Evolutionary conservation across 31 red algal genomes (phyloP).

Genomic region (Asparagopsis taxiformis): DNA sequence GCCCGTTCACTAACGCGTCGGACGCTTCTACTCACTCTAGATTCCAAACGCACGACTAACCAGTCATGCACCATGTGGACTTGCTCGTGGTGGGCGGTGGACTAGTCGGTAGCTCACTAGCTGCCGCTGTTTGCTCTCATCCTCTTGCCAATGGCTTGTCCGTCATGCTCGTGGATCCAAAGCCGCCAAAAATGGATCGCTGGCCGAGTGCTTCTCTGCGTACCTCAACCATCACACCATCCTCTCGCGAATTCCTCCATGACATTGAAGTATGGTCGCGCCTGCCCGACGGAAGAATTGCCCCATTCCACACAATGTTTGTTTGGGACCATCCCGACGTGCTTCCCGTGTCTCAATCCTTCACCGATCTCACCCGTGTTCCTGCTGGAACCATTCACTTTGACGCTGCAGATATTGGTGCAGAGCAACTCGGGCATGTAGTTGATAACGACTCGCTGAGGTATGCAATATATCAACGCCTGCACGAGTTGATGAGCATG

Average conservation of each 20-base stretch:
- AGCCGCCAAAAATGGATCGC: slow-evolving; percentile 10
- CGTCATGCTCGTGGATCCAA: slow-evolving; percentile 56
- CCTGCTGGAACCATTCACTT: slow-evolving; percentile 29
- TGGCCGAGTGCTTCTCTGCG: slow-evolving; percentile 48
- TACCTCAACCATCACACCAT: slow-evolving; percentile 74
- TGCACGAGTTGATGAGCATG: slow-evolving; percentile 5
- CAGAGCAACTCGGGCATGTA: slow-evolving; percentile 53
- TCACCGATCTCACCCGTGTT: background rate
- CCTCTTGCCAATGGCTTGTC: slow-evolving; percentile 26
- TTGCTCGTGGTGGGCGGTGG: slow-evolving; percentile 86
- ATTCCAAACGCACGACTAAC: no score
- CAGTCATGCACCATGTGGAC: slow-evolving; percentile 56
- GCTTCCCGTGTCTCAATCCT: background rate
- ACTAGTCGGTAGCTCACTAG: slow-evolving; percentile 83
- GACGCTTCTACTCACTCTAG: no score
- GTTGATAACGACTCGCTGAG: slow-evolving; percentile 72
- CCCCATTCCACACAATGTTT: slow-evolving; percentile 62
- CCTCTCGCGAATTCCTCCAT: slow-evolving; percentile 59
- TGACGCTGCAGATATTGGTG: slow-evolving; percentile 20
- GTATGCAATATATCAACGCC: slow-evolving; percentile 47
- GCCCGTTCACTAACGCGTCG: no score
- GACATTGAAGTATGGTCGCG: slow-evolving; percentile 61
- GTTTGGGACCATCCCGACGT: slow-evolving; percentile 65
- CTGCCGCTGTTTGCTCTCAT: slow-evolving; percentile 44
- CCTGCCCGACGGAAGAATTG: slow-evolving; percentile 34